A percentile compares a stretch with the other conserved stretches of the same genome.
phyloP scores from a whole-genome alignment of 306 rosid genomes.

The Gastrolobium bilobum region DNA sequence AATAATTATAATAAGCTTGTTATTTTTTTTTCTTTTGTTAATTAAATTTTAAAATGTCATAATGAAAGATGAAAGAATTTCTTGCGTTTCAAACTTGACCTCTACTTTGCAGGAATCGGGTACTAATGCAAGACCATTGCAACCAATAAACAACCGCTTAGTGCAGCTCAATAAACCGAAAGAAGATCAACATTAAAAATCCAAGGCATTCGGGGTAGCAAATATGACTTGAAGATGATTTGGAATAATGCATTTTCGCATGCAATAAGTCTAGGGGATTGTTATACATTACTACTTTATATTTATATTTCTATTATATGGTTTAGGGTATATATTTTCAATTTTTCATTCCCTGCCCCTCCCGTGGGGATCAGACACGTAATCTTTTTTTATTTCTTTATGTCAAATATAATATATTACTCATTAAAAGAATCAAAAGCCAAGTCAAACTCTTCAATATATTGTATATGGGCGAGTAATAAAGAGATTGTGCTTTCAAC shows the following conservation, averaged over 20 bases:
- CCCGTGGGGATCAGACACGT: neutral
- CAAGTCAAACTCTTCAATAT: too few species aligned
- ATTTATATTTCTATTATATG: neutral
- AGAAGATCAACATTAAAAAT: conserved; percentile 37
- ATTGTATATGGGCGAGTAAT: too few species aligned
- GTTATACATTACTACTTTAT: neutral
- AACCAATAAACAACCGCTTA: conserved; percentile 58
- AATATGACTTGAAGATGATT: neutral
- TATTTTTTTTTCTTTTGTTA: neutral
- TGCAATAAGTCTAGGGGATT: neutral
- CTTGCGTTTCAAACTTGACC: neutral
- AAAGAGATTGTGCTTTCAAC: too few species aligned
- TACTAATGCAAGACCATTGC: conserved; percentile 78
- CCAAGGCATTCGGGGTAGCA: neutral
- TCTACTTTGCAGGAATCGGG: conserved; percentile 63
- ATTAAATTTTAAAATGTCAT: neutral
- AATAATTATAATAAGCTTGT: too few species aligned
- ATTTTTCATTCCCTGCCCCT: neutral
- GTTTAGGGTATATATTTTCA: neutral
- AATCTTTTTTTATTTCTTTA: neutral
- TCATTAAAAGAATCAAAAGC: too few species aligned
- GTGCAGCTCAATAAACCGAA: conserved; percentile 55
- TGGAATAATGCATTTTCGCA: conserved; percentile 15
- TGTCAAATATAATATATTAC: neutral
- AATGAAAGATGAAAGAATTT: neutral